Evolutionary conservation across 2,329 filamentous ascomycete genomes (phyloP), one percentile per base, ranked within the genome.

Genomic region (Xylariaceae sp.): DNA sequence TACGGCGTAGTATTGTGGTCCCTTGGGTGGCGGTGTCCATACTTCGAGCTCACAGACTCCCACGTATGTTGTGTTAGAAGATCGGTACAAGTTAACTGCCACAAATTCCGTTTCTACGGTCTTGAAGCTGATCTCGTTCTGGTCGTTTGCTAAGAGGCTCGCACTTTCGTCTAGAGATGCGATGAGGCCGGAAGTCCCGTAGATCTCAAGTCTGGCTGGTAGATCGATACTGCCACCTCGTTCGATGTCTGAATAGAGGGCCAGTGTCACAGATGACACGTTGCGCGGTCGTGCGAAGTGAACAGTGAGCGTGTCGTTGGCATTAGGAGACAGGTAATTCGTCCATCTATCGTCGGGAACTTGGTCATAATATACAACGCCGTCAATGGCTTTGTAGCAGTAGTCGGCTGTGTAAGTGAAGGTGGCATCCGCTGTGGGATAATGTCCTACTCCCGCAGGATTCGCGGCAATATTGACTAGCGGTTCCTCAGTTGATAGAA

Each of bases 381-480:
- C 76, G 58, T 78, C 76, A 58, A 75, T 78, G 17, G 73, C 72
- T 55, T 75, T 73, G 65, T 71, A 75, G 5, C 68, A 65, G 48
- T 67, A 65, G 62, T 75, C 75, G 8, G 66, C 65, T 4, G 61
- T 17, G 55, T 71, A 73, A 35, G 70, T 73, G 62, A 71, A 76
- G 5, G 73, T 72, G 51, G 72, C 72, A n/a, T 70, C 68, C 13
- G 71, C 69, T 48, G 65, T 65, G 8, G 74, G 74, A 49, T 74
- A 73, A 49, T 69, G 68, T 45, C 66, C 65, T 68, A 72, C 53
- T 60, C 73, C 69, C 6, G 64, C 61, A n/a, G 69, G 69, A 55
- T 78, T 78, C n/a, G 73, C 73, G 18, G 75, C 73, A 60, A 78
- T 77, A 63, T 77, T 77, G n/a, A 75, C 65, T 15, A n/a, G 41